Conservation (phyloP, 2,329 filamentous ascomycete genomes). For the Penicillium olsonii region DNA sequence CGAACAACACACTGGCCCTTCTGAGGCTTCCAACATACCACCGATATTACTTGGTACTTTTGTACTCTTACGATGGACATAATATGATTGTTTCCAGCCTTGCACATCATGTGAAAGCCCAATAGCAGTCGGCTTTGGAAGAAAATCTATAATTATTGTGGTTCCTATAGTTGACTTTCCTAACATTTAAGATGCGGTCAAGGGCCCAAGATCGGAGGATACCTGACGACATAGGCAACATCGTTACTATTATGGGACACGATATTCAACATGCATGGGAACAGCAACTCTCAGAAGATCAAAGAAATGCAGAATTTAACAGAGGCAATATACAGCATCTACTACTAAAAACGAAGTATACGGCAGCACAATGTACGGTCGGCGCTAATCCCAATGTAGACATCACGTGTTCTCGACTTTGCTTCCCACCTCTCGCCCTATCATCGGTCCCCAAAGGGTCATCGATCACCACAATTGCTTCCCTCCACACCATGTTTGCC, state of each 20-base stretch:
- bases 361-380: background rate
- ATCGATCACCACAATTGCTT: constrained; percentile 34
- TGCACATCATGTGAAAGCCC: too few species aligned
- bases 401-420: constrained; percentile 24
- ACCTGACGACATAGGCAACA: background rate
- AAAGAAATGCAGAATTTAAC: too few species aligned
- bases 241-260: background rate
- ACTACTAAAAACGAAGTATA: background rate
- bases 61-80: background rate
- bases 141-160: too few species aligned
- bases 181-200: background rate
- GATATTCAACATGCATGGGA: too few species aligned
- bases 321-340: too few species aligned
- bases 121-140: too few species aligned
- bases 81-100: background rate
- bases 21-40: background rate
- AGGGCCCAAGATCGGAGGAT: background rate
- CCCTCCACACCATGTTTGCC: constrained; percentile 41
- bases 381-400: constrained; percentile 19
- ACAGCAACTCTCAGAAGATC: too few species aligned
- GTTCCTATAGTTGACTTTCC: background rate
- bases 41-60: background rate
- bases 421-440: constrained; percentile 27
- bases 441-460: constrained; percentile 30
- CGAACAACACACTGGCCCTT: constrained; percentile 2